A percentile compares a stretch with the other conserved stretches of the same genome.
Conservation (phyloP, 768 basidiomycete genomes). For the Phanerochaete carnosa region DNA sequence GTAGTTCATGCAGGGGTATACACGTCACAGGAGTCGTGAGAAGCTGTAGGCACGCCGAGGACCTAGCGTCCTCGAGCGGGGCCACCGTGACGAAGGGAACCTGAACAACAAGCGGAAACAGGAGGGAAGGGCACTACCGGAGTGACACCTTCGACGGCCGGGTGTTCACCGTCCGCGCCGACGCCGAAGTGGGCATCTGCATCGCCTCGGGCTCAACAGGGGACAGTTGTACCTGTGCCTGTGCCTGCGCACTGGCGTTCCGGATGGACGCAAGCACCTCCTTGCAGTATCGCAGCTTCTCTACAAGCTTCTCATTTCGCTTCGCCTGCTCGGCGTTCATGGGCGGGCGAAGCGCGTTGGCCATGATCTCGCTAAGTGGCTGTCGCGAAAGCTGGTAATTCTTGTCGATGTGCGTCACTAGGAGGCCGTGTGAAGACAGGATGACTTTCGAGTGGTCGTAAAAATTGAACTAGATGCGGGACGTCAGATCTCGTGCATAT, state of each 20-base stretch:
- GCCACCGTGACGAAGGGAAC: neutral
- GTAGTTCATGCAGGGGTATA: neutral
- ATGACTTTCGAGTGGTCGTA: slow-evolving; percentile 96
- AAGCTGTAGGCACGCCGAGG: neutral
- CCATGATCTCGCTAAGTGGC: slow-evolving; percentile 70
- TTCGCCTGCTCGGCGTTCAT: slow-evolving; percentile 54
- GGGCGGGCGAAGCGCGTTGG: slow-evolving; percentile 40
- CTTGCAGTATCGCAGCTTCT: slow-evolving; percentile 84
- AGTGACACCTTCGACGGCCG: neutral
- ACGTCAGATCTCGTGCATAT: neutral
- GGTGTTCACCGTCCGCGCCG: neutral
- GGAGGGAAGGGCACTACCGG: neutral
- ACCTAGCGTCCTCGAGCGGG: slow-evolving; percentile 5
- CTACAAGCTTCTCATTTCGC: slow-evolving; percentile 61
- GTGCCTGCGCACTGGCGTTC: slow-evolving; percentile 44
- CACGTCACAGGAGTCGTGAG: neutral
- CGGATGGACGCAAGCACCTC: slow-evolving; percentile 76
- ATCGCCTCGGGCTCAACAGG: neutral
- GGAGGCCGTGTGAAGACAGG: slow-evolving; percentile 72
- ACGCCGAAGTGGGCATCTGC: neutral
- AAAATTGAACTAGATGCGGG: slow-evolving; percentile 82
- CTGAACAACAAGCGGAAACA: neutral
- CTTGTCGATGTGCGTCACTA: slow-evolving; percentile 91
- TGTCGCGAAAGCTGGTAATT: slow-evolving; percentile 74
- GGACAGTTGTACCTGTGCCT: neutral